Evolutionary conservation across 2,329 filamentous ascomycete species (phyloP).

Genomic region (Neonectria magnoliae): DNA sequence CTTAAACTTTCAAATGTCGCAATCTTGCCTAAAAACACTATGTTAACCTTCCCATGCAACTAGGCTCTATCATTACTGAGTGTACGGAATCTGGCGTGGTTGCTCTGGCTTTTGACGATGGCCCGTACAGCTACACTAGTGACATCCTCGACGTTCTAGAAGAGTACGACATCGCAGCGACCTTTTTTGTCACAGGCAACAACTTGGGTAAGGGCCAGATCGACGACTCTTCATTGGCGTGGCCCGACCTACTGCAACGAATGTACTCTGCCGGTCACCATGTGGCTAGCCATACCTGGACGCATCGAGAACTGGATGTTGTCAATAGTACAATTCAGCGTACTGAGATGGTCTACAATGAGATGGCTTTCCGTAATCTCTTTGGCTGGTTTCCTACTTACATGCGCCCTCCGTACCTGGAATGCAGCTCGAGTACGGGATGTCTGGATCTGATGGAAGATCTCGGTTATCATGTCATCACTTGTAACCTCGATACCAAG

Average conservation of each 20-base stretch:
- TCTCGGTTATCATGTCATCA: constrained; percentile 66
- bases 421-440: constrained; percentile 50
- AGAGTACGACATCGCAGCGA: constrained; percentile 46
- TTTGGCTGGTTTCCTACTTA: constrained; percentile 53
- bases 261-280: constrained; percentile 56
- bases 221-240: constrained; percentile 47
- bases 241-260: constrained; percentile 49
- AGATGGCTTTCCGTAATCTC: constrained; percentile 54
- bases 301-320: constrained; percentile 53
- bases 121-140: constrained; percentile 54
- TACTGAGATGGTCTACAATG: constrained; percentile 54
- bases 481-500: constrained; percentile 68
- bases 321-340: constrained; percentile 45
- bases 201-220: constrained; percentile 53
- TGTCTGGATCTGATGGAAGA: constrained; percentile 48
- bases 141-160: constrained; percentile 51
- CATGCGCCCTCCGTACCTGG: constrained; percentile 56
- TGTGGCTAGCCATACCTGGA: constrained; percentile 56
- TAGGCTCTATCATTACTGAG: constrained; percentile 42
- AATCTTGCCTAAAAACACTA: too few relatives aligned
- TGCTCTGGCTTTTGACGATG: constrained; percentile 59
- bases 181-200: constrained; percentile 55
- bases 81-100: constrained; percentile 48
- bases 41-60: not conserved
- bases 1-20: too few relatives aligned